A percentile compares a stretch with the other conserved stretches of the same genome.
Evolutionary conservation across 108 stramenopile species (phyloP).

Genomic region (Fistulifera pelliculosa): DNA sequence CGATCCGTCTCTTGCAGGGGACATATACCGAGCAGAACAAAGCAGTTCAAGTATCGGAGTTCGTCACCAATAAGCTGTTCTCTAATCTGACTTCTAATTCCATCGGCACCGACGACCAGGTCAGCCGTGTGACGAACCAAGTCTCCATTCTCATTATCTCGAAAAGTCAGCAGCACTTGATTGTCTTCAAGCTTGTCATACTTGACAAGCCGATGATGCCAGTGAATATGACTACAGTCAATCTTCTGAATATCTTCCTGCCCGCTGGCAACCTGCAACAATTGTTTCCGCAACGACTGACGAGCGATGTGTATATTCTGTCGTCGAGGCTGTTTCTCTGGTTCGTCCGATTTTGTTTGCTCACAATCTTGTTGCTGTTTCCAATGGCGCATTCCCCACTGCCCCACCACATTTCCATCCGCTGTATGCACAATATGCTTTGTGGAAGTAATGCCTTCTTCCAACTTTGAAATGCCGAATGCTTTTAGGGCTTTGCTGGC

Average conservation of each 20-base stretch:
- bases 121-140: conserved; percentile 29
- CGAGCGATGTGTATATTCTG: conserved; percentile 83
- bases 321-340: conserved; percentile 26
- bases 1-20: conserved; percentile 11
- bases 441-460: conserved; percentile 48
- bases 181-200: conserved; percentile 9
- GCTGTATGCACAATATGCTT: conserved; percentile 69
- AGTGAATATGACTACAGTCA: conserved; percentile 13
- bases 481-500: conserved; percentile 56
- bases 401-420: conserved; percentile 65
- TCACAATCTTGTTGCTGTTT: conserved; percentile 34
- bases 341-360: conserved; percentile 8
- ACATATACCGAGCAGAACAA: conserved; percentile 77
- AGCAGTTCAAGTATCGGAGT: conserved; percentile 62
- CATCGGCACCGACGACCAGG: conserved; percentile 86
- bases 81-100: conserved; percentile 72
- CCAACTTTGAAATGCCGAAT: conserved; percentile 34
- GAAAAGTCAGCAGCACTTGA: conserved; percentile 28
- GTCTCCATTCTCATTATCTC: conserved; percentile 5
- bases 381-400: conserved; percentile 81
- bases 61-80: conserved; percentile 32
- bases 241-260: conserved; percentile 1
- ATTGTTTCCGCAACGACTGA: conserved; percentile 46
- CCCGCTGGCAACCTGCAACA: conserved; percentile 36
- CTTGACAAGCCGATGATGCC: conserved; percentile 45